These are phyloP conservation scores for Tilletia setariae DNA, from an alignment of 1,284 basidiomycete species.

Conservation along the genomic window DNA sequence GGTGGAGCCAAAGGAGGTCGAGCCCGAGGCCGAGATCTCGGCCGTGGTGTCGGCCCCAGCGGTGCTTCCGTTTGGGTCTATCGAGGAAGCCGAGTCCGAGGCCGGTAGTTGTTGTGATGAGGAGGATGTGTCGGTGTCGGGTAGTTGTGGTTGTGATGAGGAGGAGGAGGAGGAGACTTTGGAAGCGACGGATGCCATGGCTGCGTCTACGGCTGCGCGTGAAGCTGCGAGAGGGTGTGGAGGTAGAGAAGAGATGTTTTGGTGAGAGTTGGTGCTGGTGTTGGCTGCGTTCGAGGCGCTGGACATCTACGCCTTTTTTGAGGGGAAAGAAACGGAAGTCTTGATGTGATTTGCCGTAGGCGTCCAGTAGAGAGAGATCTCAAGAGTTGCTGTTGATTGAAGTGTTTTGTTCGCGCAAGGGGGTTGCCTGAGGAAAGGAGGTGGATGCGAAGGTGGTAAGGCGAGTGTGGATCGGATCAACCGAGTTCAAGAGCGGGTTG, in stretches of 20 bases:
- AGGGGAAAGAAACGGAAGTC: neutral
- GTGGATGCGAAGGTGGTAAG: too few relatives aligned
- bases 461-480: too few relatives aligned
- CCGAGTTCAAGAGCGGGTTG: too few relatives aligned
- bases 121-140: neutral
- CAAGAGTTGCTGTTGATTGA: too few relatives aligned
- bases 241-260: constrained; percentile 6
- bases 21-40: neutral
- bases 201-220: constrained; percentile 10
- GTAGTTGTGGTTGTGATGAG: neutral
- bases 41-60: neutral
- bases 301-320: neutral
- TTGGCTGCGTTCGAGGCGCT: neutral
- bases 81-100: neutral
- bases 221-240: constrained; percentile 10
- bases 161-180: neutral
- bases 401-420: too few relatives aligned
- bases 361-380: neutral
- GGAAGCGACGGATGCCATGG: constrained; percentile 15
- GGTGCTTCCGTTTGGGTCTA: neutral
- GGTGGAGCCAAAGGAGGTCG: neutral
- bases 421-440: too few relatives aligned
- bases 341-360: neutral
- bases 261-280: neutral
- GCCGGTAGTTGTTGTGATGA: neutral